phyloP scores from a whole-genome alignment of 202 grass and related monocot genomes.

The Elaeis oleifera region DNA sequence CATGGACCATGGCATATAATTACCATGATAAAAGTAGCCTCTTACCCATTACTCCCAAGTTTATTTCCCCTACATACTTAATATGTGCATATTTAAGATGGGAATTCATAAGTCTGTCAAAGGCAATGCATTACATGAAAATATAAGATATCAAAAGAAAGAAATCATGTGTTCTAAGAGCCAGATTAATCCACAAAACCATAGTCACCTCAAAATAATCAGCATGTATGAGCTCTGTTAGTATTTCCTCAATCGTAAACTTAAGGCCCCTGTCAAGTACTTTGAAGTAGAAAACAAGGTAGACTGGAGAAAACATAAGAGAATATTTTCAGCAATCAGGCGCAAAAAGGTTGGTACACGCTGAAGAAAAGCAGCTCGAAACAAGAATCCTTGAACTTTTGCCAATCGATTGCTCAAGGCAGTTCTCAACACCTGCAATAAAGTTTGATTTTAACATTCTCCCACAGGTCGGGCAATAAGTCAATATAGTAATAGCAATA shows the following conservation, averaged over 20 bases:
- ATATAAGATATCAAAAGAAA: too few species aligned
- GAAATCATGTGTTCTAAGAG: too few species aligned
- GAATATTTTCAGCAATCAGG: constrained; percentile 75
- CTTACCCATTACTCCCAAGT: too few species aligned
- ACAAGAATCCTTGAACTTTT: constrained; percentile 89
- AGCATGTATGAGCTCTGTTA: constrained; percentile 81
- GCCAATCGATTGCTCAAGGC: constrained; percentile 91
- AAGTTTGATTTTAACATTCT: neutral
- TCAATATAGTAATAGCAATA: constrained; percentile 2
- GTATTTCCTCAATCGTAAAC: constrained; percentile 84
- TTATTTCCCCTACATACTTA: too few species aligned
- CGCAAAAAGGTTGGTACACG: constrained; percentile 69
- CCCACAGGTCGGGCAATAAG: neutral
- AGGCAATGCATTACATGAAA: too few species aligned
- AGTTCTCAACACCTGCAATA: constrained; percentile 78
- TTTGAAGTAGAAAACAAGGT: constrained; percentile 78
- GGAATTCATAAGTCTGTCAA: too few species aligned
- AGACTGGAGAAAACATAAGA: constrained; percentile 87
- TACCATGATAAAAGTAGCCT: too few species aligned
- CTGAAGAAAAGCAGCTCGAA: constrained; percentile 91
- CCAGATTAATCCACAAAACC: neutral
- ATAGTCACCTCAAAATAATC: constrained; percentile 87
- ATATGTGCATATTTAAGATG: too few species aligned
- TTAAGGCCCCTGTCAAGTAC: constrained; percentile 75
- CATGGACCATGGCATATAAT: too few species aligned